Base-by-base conservation (phyloP, 2,329 filamentous ascomycete species). In the Venturia nashicola region DNA sequence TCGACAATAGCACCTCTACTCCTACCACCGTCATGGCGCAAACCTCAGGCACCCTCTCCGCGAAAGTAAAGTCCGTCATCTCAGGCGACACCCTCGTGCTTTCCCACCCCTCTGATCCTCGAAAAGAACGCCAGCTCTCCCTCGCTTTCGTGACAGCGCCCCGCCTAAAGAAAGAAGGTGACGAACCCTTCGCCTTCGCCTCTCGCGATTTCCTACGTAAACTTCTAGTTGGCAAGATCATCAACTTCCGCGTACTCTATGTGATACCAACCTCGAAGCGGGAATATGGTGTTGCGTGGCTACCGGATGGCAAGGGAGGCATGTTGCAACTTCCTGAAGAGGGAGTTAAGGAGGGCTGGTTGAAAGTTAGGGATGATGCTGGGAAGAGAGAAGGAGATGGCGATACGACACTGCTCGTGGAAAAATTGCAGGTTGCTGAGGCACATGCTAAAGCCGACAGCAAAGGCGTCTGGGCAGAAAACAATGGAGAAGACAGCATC, bases 1-100 rank as follows among this genome's bases (percentile, higher is more conserved):
- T 14, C 32, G 5, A 9, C 16, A 14, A 18, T 4, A 55, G 48
- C 48, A 55, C 4, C 27, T 4, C 51, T 39, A 18, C 27, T n/a
- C 51, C 51, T 5, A 57, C 51, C 51, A 27, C 36, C 48, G 43
- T 32, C 48, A 63, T 63, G 61, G 61, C 61, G 32, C 36, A 34
- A 16, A 34, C 61, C 32, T 44, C 20, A 43, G 27, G 14, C 36
- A 36, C 46, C 34, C 57, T 85, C 75, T 85, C 83, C 79, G 82
- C 87, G 74, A 89, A 86, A 72, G 92, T 97, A 77, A 99, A 99
- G 83, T 90, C 88, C 74, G 90, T 96, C 69, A 80, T 95, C 72
- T 97, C 92, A 72, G 94, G 94, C 71, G 94, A 97, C 80, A 96
- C 92, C 36, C 78, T 97, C 70, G 81, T 97, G 68, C 80, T 97